phyloP scores from a whole-genome alignment of 2,329 filamentous ascomycete species.

The Fusarium nelsonii region DNA sequence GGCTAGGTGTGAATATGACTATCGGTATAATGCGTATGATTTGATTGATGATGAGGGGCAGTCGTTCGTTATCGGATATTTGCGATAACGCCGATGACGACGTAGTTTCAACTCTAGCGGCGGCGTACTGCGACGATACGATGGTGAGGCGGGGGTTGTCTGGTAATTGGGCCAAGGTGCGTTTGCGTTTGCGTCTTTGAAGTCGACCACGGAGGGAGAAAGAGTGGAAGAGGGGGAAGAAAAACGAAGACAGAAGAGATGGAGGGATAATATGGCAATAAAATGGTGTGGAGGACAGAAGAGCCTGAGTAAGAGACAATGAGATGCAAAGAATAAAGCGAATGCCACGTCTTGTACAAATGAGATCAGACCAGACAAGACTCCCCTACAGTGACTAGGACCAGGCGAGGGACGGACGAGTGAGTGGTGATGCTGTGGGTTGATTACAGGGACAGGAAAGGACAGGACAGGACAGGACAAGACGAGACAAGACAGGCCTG shows the following conservation, averaged over 20 bases:
- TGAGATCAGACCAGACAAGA: conserved; percentile 36
- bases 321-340: conserved; percentile 39
- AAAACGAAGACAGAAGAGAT: conserved; percentile 1
- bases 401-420: conserved; percentile 19
- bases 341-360: conserved; percentile 48
- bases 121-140: conserved; percentile 35
- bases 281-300: conserved; percentile 35
- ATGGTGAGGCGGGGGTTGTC: conserved; percentile 26
- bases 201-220: not conserved
- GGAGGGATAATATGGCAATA: conserved; percentile 23
- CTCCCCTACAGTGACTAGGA: conserved; percentile 20
- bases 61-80: conserved; percentile 46
- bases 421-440: conserved; percentile 45
- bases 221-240: conserved; percentile 1
- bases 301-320: conserved; percentile 26
- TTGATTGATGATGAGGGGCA: conserved; percentile 41
- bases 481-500: not conserved
- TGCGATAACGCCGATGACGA: conserved; percentile 49
- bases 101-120: conserved; percentile 44
- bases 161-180: conserved; percentile 6
- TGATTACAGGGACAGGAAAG: conserved; percentile 44
- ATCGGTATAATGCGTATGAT: conserved; percentile 24
- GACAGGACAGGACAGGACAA: conserved; percentile 5
- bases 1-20: conserved; percentile 18
- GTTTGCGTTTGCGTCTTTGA: conserved; percentile 5